Percentiles rank a stretch among this genome's conserved stretches.
These are phyloP conservation scores for Madurella mycetomatis DNA, from an alignment of 2,329 filamentous ascomycete genomes.

Conservation along the genomic window DNA sequence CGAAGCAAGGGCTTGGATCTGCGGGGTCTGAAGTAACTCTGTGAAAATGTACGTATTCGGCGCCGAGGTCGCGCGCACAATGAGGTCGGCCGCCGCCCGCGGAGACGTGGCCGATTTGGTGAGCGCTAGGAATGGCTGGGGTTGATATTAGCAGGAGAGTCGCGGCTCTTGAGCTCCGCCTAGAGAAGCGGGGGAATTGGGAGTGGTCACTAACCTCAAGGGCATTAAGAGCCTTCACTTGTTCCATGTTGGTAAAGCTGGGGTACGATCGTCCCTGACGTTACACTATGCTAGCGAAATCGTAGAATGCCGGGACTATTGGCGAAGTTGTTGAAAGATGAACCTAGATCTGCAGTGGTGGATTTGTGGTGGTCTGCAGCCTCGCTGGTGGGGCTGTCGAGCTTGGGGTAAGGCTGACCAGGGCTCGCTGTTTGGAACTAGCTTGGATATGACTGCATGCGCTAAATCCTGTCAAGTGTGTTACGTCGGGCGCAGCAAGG, in stretches of 20 bases:
- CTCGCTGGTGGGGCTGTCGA: conserved; percentile 9
- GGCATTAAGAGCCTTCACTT: conserved; percentile 62
- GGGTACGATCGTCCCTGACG: background rate
- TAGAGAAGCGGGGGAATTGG: background rate
- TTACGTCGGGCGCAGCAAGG: no score
- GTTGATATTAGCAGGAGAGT: background rate
- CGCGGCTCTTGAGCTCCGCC: background rate
- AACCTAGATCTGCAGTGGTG: conserved; percentile 8
- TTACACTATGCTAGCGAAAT: conserved; percentile 14
- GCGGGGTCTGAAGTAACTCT: conserved; percentile 78
- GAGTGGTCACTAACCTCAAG: conserved; percentile 47
- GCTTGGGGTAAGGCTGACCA: conserved; percentile 3
- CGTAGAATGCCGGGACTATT: background rate
- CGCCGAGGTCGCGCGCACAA: conserved; percentile 83
- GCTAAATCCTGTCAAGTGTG: no score
- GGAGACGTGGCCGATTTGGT: conserved; percentile 81
- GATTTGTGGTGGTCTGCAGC: conserved; percentile 8
- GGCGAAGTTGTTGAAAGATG: background rate
- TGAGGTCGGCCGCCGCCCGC: conserved; percentile 77
- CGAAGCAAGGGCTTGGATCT: conserved; percentile 67
- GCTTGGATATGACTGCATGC: no score
- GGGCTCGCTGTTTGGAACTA: no score
- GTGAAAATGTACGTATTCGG: conserved; percentile 89
- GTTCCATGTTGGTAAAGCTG: conserved; percentile 56
- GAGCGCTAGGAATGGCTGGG: conserved; percentile 83